Conservation (phyloP, 805 yeast species). For the Cyberlindnera xylosilytica region DNA sequence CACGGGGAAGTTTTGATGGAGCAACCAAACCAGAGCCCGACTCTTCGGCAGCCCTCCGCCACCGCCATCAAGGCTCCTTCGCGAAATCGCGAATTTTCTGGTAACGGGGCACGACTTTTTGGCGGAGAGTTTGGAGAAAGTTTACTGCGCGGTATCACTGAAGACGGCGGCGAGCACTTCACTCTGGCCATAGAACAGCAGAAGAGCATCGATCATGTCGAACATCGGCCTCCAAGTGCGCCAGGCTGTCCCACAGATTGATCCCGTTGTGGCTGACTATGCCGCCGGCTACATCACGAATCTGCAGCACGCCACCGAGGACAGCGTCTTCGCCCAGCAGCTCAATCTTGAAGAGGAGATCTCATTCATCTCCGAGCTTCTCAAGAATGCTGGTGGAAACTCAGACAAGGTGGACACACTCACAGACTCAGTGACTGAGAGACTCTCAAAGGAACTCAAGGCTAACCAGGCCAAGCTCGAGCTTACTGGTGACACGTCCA, state of each 20-base stretch:
- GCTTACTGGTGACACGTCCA: slow-evolving; percentile 82
- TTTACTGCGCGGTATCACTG: too few species aligned
- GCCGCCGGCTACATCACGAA: slow-evolving; percentile 90
- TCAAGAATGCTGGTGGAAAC: slow-evolving; percentile 83
- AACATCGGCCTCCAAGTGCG: slow-evolving; percentile 59
- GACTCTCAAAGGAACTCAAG: slow-evolving; percentile 48
- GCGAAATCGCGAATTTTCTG: too few species aligned
- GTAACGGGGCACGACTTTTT: too few species aligned
- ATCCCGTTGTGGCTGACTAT: slow-evolving; percentile 81
- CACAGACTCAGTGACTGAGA: slow-evolving; percentile 42
- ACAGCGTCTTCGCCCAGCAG: slow-evolving; percentile 75
- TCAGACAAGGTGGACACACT: slow-evolving; percentile 50
- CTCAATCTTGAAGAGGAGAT: slow-evolving; percentile 68
- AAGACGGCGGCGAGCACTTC: too few species aligned
- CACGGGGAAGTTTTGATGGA: too few species aligned
- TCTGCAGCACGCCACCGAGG: slow-evolving; percentile 72
- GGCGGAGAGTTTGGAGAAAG: too few species aligned
- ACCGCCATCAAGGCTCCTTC: too few species aligned
- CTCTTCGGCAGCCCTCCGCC: too few species aligned
- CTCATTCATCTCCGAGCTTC: slow-evolving; percentile 57
- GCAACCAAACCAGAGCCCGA: too few species aligned
- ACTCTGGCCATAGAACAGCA: too few species aligned
- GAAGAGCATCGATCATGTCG: slow-evolving; percentile 27
- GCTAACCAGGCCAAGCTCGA: slow-evolving; percentile 73
- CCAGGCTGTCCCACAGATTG: slow-evolving; percentile 82